Evolutionary conservation across 257 asterid genomes (phyloP).

Genomic region (Penstemon newberryi): DNA sequence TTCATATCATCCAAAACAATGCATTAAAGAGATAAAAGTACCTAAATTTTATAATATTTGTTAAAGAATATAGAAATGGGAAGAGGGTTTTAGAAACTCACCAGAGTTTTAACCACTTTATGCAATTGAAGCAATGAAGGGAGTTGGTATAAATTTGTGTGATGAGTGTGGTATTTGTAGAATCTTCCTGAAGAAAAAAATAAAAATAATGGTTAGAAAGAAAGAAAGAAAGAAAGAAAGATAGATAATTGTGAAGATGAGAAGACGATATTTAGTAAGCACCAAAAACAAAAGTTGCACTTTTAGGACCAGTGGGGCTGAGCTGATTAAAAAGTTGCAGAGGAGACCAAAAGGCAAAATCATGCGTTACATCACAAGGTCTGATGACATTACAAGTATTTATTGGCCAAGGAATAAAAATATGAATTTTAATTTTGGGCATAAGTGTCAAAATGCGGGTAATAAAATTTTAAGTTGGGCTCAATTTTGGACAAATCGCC

Average conservation of each 20-base stretch:
- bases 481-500: too few relatives aligned
- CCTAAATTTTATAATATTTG: background rate
- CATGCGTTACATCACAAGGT: conserved; percentile 24
- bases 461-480: too few relatives aligned
- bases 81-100: conserved; percentile 28
- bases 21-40: background rate
- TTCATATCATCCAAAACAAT: background rate
- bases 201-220: background rate
- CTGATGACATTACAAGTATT: background rate
- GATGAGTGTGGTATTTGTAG: background rate
- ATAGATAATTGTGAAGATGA: conserved; percentile 38
- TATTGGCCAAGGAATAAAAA: background rate
- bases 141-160: conserved; percentile 2
- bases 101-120: conserved; percentile 10
- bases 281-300: conserved; percentile 42
- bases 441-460: too few relatives aligned
- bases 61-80: background rate
- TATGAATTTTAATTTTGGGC: too few relatives aligned
- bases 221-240: conserved; percentile 16
- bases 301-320: conserved; percentile 36
- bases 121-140: background rate
- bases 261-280: conserved; percentile 51
- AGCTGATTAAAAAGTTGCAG: conserved; percentile 3
- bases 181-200: background rate
- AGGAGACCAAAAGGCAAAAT: background rate